Evolutionary conservation across 257 asterid species (phyloP).

Genomic region (Nicotiana benthamiana): DNA sequence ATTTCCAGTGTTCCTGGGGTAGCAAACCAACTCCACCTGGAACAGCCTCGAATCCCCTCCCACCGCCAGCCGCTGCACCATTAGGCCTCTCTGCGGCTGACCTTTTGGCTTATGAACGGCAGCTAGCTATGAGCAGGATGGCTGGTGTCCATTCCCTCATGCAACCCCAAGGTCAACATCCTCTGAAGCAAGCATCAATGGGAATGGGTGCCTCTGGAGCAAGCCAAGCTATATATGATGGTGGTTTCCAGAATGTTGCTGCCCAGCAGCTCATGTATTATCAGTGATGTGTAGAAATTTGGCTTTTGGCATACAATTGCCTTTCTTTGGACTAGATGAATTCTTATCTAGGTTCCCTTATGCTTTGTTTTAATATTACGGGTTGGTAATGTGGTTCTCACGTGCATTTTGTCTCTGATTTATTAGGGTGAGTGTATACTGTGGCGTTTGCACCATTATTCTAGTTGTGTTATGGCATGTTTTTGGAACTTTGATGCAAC

Average conservation of each 20-base stretch:
- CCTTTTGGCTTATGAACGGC: conserved; percentile 66
- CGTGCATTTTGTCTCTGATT: not conserved
- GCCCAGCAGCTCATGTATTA: conserved; percentile 95
- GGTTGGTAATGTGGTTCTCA: not conserved
- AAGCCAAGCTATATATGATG: conserved; percentile 92
- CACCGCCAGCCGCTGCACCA: conserved; percentile 66
- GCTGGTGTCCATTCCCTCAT: conserved; percentile 25
- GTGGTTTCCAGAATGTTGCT: conserved; percentile 72
- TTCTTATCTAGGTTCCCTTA: not conserved
- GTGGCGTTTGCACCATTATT: not conserved
- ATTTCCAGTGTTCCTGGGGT: conserved; percentile 88
- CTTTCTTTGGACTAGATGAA: conserved; percentile 3
- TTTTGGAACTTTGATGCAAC: not conserved
- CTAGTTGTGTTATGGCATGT: not conserved
- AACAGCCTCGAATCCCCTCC: conserved; percentile 82
- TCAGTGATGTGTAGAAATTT: conserved; percentile 33
- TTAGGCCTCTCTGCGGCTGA: conserved; percentile 54
- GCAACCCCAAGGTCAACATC: conserved; percentile 34
- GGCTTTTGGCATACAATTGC: not conserved
- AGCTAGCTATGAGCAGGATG: conserved; percentile 76
- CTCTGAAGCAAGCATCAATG: conserved; percentile 30
- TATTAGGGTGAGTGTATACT: not conserved
- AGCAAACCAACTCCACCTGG: conserved; percentile 96
- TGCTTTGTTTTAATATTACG: not conserved
- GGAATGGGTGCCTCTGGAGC: conserved; percentile 45